A percentile compares a stretch with the other conserved stretches of the same genome.
These are phyloP conservation scores for Phaffomyces opuntiae DNA, from an alignment of 805 yeast species.

Conservation along the genomic window DNA sequence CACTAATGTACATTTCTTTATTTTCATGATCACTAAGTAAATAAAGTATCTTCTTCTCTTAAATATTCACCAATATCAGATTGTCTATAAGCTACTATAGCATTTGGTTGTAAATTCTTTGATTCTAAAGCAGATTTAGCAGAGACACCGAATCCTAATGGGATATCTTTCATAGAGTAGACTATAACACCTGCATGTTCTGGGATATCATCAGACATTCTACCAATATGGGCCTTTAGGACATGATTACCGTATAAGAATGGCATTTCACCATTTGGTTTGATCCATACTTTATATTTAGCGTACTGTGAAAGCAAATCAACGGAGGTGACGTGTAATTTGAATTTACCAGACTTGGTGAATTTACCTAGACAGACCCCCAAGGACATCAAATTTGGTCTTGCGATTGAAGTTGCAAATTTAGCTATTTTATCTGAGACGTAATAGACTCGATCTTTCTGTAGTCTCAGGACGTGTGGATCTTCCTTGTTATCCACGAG, in stretches of 20 bases:
- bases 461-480: slow-evolving; percentile 92
- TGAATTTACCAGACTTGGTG: slow-evolving; percentile 95
- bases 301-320: slow-evolving; percentile 81
- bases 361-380: slow-evolving; percentile 95
- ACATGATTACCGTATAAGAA: slow-evolving; percentile 94
- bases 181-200: slow-evolving; percentile 96
- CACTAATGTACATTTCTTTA: no score
- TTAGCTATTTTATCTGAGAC: slow-evolving; percentile 77
- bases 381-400: slow-evolving; percentile 84
- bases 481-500: slow-evolving; percentile 71
- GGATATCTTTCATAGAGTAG: slow-evolving; percentile 85
- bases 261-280: slow-evolving; percentile 98
- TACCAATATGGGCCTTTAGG: slow-evolving; percentile 92
- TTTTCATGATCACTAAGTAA: slow-evolving; percentile 42
- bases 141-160: slow-evolving; percentile 92
- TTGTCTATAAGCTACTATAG: slow-evolving; percentile 92
- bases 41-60: slow-evolving; percentile 95
- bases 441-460: slow-evolving; percentile 94
- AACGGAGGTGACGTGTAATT: slow-evolving; percentile 89
- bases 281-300: slow-evolving; percentile 92
- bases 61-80: slow-evolving; percentile 96
- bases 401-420: slow-evolving; percentile 83
- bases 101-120: slow-evolving; percentile 84
- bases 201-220: slow-evolving; percentile 95
- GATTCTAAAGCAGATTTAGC: slow-evolving; percentile 89